Evolutionary conservation across 495 filamentous ascomycete genomes (phyloP), one percentile per base, ranked within the genome.

Genomic region (Penicillium soppii): DNA sequence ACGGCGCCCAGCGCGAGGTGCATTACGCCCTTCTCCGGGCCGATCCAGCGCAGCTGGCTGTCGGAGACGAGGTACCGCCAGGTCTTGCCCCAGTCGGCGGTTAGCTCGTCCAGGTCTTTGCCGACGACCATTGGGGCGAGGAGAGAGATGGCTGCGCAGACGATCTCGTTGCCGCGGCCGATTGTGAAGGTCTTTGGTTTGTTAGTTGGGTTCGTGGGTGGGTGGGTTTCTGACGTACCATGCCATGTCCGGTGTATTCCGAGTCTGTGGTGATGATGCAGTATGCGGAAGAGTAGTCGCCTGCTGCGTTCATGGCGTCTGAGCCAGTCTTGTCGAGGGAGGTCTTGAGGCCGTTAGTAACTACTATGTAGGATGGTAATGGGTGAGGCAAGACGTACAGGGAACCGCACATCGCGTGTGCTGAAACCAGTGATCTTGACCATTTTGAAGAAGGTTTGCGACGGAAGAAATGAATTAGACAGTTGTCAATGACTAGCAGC

Each of bases 221-320:
- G 19, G 7, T 12, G 36, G 36, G 23, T 16, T 13, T 20, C 22
- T 19, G 21, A 56, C 66, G 27, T 77, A 92, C 87, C 91, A 96
- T 95, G 62, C 91, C 90, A 62, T 97, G 92, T 40, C 92, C 92
- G 12, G 76, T 72, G 66, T 82, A 77, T 4, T 78, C 63, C 0
- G 85, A 84, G 64, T 95, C 86, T 1, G 92, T 96, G 60, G 89
- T 70, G 45, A 97, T 78, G 62, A 97, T 91, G 68, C 91, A 95
- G 78, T 96, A 97, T 12, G 92, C 90, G 38, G 91, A 76, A 2
- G 89, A 92, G 71, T 96, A 97, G 73, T 97, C 92, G 29, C 91
- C 89, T 4, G 92, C 90, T 12, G 89, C 87, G 66, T 97, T 96
- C 92, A 97, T 97, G 63, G 92, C 92, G 80, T 97, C 92, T 26